Conservation (phyloP, 345 rosid species). For the Arabidopsis thaliana region DNA sequence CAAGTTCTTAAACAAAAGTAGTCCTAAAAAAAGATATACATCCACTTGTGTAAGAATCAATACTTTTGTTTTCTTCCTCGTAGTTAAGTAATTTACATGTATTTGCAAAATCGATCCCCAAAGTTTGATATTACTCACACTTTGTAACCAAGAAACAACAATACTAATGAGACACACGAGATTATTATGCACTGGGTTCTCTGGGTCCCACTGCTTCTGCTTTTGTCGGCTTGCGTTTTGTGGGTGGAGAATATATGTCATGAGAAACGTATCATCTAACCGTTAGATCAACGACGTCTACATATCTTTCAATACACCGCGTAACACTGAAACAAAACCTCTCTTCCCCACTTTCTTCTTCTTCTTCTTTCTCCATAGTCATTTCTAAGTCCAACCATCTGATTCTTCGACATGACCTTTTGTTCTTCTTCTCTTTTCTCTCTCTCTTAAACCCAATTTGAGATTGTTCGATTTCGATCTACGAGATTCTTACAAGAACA, state of each 20-base stretch:
- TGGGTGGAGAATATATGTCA: constrained; percentile 46
- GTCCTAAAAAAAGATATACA: constrained; percentile 28
- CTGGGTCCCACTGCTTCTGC: constrained; percentile 43
- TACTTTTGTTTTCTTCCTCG: constrained; percentile 29
- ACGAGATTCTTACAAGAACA: constrained; percentile 30
- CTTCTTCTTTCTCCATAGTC: constrained; percentile 4
- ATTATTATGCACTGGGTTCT: constrained; percentile 37
- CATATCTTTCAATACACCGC: constrained; percentile 29
- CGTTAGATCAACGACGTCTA: constrained; percentile 27
- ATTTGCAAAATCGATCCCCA: constrained; percentile 21
- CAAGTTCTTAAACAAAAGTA: constrained; percentile 27
- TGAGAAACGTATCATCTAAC: constrained; percentile 32
- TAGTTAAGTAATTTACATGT: not conserved
- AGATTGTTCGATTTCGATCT: constrained; percentile 47
- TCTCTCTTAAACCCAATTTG: constrained; percentile 20
- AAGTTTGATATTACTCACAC: not conserved
- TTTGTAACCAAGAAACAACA: constrained; percentile 23
- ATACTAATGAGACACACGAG: constrained; percentile 45
- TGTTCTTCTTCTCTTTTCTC: constrained; percentile 18
- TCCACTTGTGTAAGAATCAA: constrained; percentile 42
- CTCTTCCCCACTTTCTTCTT: constrained; percentile 13
- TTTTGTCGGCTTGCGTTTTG: constrained; percentile 42
- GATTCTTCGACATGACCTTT: constrained; percentile 27
- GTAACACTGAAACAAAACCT: constrained; percentile 29
- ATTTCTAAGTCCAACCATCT: constrained; percentile 45